Evolutionary conservation across 129 eudicot species (phyloP).

Genomic region (Cynara cardunculus): DNA sequence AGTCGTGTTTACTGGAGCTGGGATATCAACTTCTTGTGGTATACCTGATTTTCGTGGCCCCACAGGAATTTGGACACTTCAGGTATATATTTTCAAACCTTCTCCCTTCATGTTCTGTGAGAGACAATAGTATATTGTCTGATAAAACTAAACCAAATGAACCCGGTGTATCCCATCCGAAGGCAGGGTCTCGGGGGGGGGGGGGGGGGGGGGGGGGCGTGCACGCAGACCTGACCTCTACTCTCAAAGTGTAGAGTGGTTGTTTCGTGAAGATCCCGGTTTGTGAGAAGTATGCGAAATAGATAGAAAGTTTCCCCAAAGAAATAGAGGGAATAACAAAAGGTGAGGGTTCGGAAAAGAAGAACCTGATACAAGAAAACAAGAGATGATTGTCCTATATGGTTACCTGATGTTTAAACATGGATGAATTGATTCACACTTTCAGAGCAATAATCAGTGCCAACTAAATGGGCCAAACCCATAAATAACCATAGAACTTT

Average conservation of each 20-base stretch:
- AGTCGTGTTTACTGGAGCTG: slow-evolving; percentile 98
- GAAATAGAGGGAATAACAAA: background rate
- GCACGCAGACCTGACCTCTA: background rate
- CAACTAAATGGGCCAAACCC: no score
- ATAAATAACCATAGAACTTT: background rate
- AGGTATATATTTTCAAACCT: slow-evolving; percentile 38
- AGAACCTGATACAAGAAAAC: background rate
- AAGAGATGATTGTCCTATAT: background rate
- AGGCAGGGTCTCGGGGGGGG: background rate
- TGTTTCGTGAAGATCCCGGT: background rate
- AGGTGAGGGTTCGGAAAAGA: background rate
- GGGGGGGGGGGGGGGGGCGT: background rate
- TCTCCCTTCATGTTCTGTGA: slow-evolving; percentile 1
- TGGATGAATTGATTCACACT: background rate
- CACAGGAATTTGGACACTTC: slow-evolving; percentile 97
- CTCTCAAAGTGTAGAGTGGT: background rate
- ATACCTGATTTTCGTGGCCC: slow-evolving; percentile 99
- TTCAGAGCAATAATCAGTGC: background rate
- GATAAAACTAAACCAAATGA: no score
- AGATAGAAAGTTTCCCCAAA: background rate
- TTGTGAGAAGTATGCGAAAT: background rate
- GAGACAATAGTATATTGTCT: background rate
- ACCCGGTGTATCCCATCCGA: no score
- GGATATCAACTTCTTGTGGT: slow-evolving; percentile 99
- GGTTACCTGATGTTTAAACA: background rate